Evolutionary conservation across 1,284 basidiomycete species (phyloP).

Genomic region (Grifola frondosa): DNA sequence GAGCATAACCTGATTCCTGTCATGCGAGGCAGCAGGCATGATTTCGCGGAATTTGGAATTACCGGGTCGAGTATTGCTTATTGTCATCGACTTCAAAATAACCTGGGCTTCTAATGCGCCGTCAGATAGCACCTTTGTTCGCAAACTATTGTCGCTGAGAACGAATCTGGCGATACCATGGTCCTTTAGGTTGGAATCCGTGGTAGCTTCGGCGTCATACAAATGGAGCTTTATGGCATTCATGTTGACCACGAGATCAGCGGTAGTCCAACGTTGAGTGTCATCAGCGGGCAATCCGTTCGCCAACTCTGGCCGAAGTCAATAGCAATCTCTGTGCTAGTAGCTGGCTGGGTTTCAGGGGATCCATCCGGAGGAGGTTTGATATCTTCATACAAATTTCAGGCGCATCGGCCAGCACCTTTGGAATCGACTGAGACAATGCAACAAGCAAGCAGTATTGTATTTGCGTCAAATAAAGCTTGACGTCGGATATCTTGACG

Average conservation of each 20-base stretch:
- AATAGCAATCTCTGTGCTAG: not conserved
- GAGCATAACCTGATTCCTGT: slow-evolving; percentile 94
- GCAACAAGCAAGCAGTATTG: slow-evolving; percentile 83
- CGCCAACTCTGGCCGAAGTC: slow-evolving; percentile 62
- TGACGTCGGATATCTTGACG: slow-evolving; percentile 87
- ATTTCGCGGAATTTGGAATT: slow-evolving; percentile 92
- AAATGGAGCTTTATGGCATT: slow-evolving; percentile 85
- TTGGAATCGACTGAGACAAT: slow-evolving; percentile 75
- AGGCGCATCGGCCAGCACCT: slow-evolving; percentile 54
- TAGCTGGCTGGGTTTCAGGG: not conserved
- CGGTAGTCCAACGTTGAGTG: slow-evolving; percentile 52
- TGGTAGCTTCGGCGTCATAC: slow-evolving; percentile 73
- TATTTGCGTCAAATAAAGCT: slow-evolving; percentile 85
- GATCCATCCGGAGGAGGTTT: slow-evolving; percentile 7
- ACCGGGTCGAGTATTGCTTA: slow-evolving; percentile 85
- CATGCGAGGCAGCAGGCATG: slow-evolving; percentile 87
- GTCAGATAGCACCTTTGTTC: slow-evolving; percentile 84
- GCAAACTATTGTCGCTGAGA: slow-evolving; percentile 77
- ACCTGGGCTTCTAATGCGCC: slow-evolving; percentile 87
- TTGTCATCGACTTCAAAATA: slow-evolving; percentile 86
- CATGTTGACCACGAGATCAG: slow-evolving; percentile 81
- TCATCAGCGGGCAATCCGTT: slow-evolving; percentile 28
- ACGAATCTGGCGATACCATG: slow-evolving; percentile 88
- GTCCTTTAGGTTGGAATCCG: slow-evolving; percentile 63
- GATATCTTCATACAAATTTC: slow-evolving; percentile 32